Conservation (phyloP, 2,329 filamentous ascomycete species). For the Aureobasidium sp. region DNA sequence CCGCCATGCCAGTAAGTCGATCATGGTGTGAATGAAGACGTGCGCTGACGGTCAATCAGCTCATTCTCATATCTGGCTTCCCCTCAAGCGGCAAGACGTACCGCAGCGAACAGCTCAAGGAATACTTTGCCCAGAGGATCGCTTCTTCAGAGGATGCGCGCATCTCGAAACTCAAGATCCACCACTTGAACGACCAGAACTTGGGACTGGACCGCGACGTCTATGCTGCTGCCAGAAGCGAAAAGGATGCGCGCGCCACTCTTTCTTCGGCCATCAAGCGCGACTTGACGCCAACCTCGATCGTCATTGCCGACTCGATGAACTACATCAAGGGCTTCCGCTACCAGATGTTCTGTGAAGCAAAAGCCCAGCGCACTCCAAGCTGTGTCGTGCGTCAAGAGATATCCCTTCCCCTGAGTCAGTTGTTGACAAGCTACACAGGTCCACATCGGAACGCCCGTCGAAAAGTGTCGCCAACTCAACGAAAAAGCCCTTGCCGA, state of each 20-base stretch:
- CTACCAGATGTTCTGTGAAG: slow-evolving; percentile 78
- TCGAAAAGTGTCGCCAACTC: slow-evolving; percentile 48
- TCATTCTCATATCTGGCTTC: slow-evolving; percentile 54
- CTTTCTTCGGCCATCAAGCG: slow-evolving; percentile 73
- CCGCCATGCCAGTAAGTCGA: slow-evolving; percentile 6
- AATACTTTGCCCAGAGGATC: slow-evolving; percentile 55
- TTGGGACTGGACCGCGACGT: slow-evolving; percentile 62
- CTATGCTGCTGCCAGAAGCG: slow-evolving; percentile 68
- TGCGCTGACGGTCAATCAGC: slow-evolving; percentile 30
- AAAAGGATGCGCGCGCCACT: slow-evolving; percentile 73
- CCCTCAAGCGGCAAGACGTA: slow-evolving; percentile 56
- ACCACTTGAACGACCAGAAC: slow-evolving; percentile 65
- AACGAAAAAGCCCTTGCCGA: slow-evolving; percentile 45
- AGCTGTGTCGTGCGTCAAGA: slow-evolving; percentile 56
- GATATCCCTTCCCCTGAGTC: neutral
- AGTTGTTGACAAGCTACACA: slow-evolving; percentile 30
- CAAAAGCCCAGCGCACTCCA: slow-evolving; percentile 68
- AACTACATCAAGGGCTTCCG: slow-evolving; percentile 90
- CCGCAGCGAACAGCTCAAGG: slow-evolving; percentile 54
- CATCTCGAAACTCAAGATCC: slow-evolving; percentile 51
- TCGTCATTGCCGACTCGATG: slow-evolving; percentile 70
- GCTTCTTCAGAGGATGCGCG: slow-evolving; percentile 37
- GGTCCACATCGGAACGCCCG: slow-evolving; percentile 50
- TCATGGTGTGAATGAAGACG: neutral
- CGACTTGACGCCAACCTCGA: slow-evolving; percentile 59